These are phyloP conservation scores for Tetrapisispora fleetii DNA, from an alignment of 805 yeast species.

Conservation along the genomic window DNA sequence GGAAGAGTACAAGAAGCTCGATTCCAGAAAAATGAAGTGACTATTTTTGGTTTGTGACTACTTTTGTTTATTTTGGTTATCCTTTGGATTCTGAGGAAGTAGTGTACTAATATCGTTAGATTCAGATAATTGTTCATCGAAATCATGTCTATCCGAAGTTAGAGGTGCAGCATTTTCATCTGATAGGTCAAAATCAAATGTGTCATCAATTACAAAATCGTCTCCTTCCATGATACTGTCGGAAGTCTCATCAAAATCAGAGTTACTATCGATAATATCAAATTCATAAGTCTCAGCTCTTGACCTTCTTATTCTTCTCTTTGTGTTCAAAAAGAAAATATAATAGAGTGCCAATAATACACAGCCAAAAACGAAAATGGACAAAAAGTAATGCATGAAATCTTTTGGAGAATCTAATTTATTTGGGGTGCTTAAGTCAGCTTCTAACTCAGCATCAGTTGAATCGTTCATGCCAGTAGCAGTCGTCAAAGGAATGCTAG, in stretches of 20 bases:
- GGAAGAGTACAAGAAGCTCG: not conserved
- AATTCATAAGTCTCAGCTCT: conserved; percentile 67
- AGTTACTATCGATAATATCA: conserved; percentile 64
- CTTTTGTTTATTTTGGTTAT: not conserved
- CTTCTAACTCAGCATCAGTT: conserved; percentile 10
- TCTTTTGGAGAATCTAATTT: conserved; percentile 34
- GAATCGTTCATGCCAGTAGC: not conserved
- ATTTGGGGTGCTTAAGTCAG: conserved; percentile 18
- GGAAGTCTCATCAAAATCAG: conserved; percentile 28
- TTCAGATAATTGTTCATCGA: conserved; percentile 1
- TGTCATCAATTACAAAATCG: conserved; percentile 19
- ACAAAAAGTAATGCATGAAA: conserved; percentile 53
- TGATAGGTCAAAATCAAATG: conserved; percentile 26
- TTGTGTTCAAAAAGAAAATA: conserved; percentile 34
- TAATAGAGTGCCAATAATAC: conserved; percentile 35
- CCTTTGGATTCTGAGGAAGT: not conserved
- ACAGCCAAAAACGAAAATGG: conserved; percentile 51
- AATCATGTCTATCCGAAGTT: not conserved
- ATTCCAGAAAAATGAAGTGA: not conserved
- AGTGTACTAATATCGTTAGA: not conserved
- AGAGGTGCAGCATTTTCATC: conserved; percentile 20
- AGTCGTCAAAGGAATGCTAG: not conserved
- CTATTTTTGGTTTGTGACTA: not conserved
- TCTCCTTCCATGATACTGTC: conserved; percentile 15
- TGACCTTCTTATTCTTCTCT: conserved; percentile 42